Conservation (phyloP, 176 grass and related monocot species). For the Musa acuminata region DNA sequence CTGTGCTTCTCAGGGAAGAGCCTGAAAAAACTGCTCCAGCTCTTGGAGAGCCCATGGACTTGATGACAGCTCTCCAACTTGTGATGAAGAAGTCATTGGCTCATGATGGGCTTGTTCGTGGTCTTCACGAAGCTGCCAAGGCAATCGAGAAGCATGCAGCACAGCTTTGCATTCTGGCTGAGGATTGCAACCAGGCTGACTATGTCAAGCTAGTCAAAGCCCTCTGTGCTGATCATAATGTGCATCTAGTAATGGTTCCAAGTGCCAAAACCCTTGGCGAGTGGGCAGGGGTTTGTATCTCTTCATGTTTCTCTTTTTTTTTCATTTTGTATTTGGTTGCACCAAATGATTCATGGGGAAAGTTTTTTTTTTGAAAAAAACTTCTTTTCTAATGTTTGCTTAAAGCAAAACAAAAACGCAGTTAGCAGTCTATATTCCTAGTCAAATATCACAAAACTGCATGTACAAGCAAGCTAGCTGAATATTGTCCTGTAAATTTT, state of each 20-base stretch:
- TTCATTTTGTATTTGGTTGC: too few relatives aligned
- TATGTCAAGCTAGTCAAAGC: constrained; percentile 67
- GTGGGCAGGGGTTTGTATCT: constrained; percentile 56
- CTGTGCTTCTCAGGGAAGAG: constrained; percentile 1
- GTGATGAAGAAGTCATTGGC: constrained; percentile 18
- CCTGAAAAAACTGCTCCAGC: not conserved
- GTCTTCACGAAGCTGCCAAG: constrained; percentile 49
- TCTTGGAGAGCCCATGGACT: constrained; percentile 9
- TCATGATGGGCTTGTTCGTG: constrained; percentile 41
- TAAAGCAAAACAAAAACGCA: too few relatives aligned
- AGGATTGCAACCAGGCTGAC: constrained; percentile 70
- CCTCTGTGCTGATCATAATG: constrained; percentile 60
- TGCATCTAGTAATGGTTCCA: constrained; percentile 51
- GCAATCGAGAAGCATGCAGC: constrained; percentile 57
- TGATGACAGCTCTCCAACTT: constrained; percentile 14
- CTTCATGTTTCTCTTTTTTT: too few relatives aligned
- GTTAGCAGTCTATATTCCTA: too few relatives aligned
- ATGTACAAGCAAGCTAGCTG: too few relatives aligned
- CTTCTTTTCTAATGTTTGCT: too few relatives aligned
- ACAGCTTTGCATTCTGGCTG: constrained; percentile 62
- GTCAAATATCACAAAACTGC: too few relatives aligned
- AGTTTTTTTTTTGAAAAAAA: too few relatives aligned
- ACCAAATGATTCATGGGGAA: too few relatives aligned
- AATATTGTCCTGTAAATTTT: too few relatives aligned
- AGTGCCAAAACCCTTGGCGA: constrained; percentile 64